phyloP scores from a whole-genome alignment of 2,329 filamentous ascomycete genomes.

The Diaporthe amygdali region DNA sequence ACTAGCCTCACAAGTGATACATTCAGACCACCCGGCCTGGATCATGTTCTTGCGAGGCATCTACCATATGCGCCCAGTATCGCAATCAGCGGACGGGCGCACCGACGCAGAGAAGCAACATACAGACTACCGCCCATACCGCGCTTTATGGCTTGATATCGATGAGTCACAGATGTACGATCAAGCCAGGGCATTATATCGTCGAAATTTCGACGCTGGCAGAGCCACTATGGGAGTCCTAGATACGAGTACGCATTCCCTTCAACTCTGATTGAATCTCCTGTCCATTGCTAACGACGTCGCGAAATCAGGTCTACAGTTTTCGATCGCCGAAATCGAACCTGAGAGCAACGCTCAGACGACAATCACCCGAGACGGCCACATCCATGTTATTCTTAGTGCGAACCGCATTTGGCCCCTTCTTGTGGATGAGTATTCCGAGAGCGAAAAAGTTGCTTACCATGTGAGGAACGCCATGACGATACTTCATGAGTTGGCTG shows the following conservation, averaged over 20 bases:
- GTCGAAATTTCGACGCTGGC: background rate
- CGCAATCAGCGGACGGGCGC: background rate
- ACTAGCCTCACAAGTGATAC: background rate
- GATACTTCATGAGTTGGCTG: background rate
- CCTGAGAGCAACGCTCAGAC: background rate
- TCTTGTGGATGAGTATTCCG: background rate
- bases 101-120: background rate
- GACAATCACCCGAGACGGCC: background rate
- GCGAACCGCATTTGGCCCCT: background rate
- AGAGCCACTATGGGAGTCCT: background rate
- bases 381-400: background rate
- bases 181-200: background rate
- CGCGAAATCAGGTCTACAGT: background rate
- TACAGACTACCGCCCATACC: background rate
- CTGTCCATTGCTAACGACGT: no score
- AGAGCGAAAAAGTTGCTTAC: background rate
- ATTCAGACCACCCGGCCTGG: background rate
- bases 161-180: background rate
- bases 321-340: background rate
- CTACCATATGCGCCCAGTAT: background rate
- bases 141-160: background rate
- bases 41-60: background rate
- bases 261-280: background rate
- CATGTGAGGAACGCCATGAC: background rate
- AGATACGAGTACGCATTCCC: background rate